Base-by-base conservation (phyloP, 176 grass and related monocot genomes). In the Thalia dealbata region DNA sequence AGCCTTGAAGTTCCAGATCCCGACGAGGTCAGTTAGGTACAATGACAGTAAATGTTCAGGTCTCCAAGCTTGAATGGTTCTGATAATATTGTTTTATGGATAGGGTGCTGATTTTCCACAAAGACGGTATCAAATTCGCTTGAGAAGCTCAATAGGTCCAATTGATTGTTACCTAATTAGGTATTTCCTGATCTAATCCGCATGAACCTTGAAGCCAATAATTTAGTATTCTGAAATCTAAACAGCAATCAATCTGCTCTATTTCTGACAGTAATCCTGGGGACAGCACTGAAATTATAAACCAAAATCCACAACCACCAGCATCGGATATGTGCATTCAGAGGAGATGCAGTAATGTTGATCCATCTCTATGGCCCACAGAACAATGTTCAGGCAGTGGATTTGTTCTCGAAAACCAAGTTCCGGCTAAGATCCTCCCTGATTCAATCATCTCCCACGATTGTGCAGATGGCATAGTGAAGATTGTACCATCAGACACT, bases 141-240 rank as follows among this genome's bases (percentile, higher is more conserved):
- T 96, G 81, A 91, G 93, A 86, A 96, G 87, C 78, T 84, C 78
- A 58, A 90, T 89, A 77, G 93, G 93, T 52, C 93, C 93, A 11
- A 86, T 96, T 51, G 82, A 87, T 80, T 88, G 80, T 76, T 96
- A 82, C 83, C 75, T 96, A 71, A 69, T 96, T 74, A 96, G 87
- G 93, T 92, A 78, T 72, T 16, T 23, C 63, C 18, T 64, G 15
- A 29, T 18, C 23, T 18, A 50, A 61, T 38, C 43, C 13, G 26
- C 2, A 58, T 11, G 28, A 28, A 23, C 30, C 13, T 24, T 43
- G n/a, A 75, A 75, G 35, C 9, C 7, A 11, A 43, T 7, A 8
- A 8, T 62, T 32, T 19, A 43, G 44, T 46, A 24, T 6, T 61
- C 63, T 29, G 43, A 77, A 62, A 69, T 61, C 63, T 29, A 60